Evolutionary conservation across 169 alveolate genomes (phyloP), one percentile per base, ranked within the genome.

Genomic region (Sarcocystis neurona): DNA sequence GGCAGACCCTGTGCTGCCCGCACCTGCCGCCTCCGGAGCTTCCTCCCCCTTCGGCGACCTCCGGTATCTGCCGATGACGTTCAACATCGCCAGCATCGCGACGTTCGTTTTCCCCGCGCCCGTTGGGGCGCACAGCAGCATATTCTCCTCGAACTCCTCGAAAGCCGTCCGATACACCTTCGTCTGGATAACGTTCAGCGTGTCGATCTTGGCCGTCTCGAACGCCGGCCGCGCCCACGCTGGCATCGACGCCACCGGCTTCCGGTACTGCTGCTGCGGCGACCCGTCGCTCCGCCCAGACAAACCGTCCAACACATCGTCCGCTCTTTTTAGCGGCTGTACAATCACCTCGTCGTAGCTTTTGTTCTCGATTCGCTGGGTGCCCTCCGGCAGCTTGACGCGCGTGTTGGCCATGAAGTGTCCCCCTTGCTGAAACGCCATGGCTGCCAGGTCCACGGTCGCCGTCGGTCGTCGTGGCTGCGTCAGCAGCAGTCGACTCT

Each of bases 71-170:
- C 93, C 50, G 94, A 99, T 91, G 87, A 96, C 98, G 89, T 98
- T 96, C 78, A 99, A 93, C 56, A 99, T 98, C 72, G 99, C 95
- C 82, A 99, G 95, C 92, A 99, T 92, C 77, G 99, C 99, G 77
- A 99, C 98, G 93, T 99, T 99, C 10, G 99, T 99, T 95, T 99
- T 99, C 32, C 99, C 99, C 10, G 99, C 99, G 15, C 99, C 99
- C 1, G 99, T 99, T 15, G 99, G 99, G 34, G 99, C 99, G 90
- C 99, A 98, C 10, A 99, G 96, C 58, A 99, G 93, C 96, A 99
- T 79, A 94, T 99, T 99, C 89, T 98, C 99, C 87, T 97, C 97
- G 70, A 96, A 96, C 41, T 93, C 94, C 77, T 95, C 93, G 88
- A 97, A 97, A 1, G 99, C 99, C 23, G 95, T 93, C 12, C 97